Base-by-base conservation (phyloP, 1,139 yeast genomes). In the Candida gigantensis region DNA sequence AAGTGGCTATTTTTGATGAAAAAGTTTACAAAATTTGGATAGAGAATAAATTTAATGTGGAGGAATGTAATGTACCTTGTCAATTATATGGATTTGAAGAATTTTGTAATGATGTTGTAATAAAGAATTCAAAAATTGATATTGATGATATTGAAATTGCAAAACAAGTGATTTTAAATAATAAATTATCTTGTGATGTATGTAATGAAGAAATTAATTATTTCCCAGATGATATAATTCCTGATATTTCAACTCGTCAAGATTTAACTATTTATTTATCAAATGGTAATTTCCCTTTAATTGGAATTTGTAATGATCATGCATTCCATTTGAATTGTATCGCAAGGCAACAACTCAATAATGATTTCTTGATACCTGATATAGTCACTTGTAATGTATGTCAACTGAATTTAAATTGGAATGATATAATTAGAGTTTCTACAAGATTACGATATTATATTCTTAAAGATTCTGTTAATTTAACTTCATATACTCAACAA, bases 281-380 rank as follows among this genome's bases (percentile, higher is more conserved):
- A 13, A 23, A 19, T 6, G 49, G 52, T 6, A 42, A 42, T 1
- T 40, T 55, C 31, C 54, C 53, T 4, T 36, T 54, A 8, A 46
- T 71, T 3, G 64, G 68, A 1, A 51, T 67, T 7, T 77, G 82
- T 36, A 55, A 61, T 8, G 75, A 81, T 47, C 43, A 48, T 4
- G 47, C 51, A 8, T 47, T 63, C 17, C 84, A 79, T 53, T 49
- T 79, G 24, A 28, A 52, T 1, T 79, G 85, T 47, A 48, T 75
- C 31, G 65, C 71, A 3, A 43, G 49, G n/a, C 24, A 17, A 4
- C 35, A 10, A 35, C n/a, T n/a, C n/a, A 39, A 1, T 10, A 7
- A 11, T 4, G 10, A 32, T 5, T 34, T n/a, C n/a, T n/a, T 74
- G 6, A 55, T 74, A 9, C 82, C 83, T 0, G 43, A 46, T 13